A percentile compares a stretch with the other conserved stretches of the same genome.
Evolutionary conservation across 2,329 filamentous ascomycete genomes (phyloP).

Genomic region (Didymella sp.): DNA sequence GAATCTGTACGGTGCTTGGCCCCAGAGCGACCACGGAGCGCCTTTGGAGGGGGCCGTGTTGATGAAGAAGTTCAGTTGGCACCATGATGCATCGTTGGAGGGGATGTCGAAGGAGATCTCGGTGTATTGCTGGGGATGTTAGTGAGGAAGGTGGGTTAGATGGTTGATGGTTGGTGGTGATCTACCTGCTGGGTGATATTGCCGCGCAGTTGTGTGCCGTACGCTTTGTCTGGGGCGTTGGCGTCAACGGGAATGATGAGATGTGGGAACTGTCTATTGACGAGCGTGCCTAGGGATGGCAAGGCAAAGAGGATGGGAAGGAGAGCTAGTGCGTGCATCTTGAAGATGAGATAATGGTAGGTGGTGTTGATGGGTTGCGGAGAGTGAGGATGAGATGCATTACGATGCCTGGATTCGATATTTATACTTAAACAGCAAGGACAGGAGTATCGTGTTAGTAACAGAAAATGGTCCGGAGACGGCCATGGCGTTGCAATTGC

Average conservation of each 20-base stretch:
- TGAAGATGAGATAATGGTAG: not conserved
- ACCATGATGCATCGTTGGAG: slow-evolving; percentile 30
- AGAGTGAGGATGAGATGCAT: not conserved
- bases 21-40: slow-evolving; percentile 31
- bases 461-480: not conserved
- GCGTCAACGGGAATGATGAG: slow-evolving; percentile 45
- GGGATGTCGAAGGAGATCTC: slow-evolving; percentile 45
- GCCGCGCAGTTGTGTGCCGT: slow-evolving; percentile 34
- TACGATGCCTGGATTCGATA: not conserved
- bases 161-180: not conserved
- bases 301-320: slow-evolving; percentile 28
- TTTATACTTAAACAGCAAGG: slow-evolving; percentile 14
- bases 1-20: slow-evolving; percentile 32
- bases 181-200: slow-evolving; percentile 30
- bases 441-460: not conserved
- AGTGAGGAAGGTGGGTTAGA: not conserved
- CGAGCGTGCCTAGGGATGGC: slow-evolving; percentile 20
- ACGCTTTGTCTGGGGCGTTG: slow-evolving; percentile 26
- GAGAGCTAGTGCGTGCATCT: slow-evolving; percentile 35
- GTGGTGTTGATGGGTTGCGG: not conserved
- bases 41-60: slow-evolving; percentile 26
- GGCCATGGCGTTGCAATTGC: slow-evolving; percentile 7
- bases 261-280: slow-evolving; percentile 38
- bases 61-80: slow-evolving; percentile 38
- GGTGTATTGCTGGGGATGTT: slow-evolving; percentile 20